phyloP scores from a whole-genome alignment of 164 flowering plant species.

The Malania oleifera region DNA sequence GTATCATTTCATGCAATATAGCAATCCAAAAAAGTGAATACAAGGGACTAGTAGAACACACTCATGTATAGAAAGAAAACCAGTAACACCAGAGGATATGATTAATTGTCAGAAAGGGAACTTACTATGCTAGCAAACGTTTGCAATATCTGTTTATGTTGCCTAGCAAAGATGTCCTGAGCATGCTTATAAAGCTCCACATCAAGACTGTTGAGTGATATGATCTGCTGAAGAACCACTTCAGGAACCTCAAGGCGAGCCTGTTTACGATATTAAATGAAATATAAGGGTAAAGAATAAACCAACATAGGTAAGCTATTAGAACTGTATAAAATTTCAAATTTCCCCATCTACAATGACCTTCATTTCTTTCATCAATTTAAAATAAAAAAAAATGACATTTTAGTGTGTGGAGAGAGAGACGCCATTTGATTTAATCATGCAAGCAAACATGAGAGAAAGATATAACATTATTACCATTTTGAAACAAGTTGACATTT shows the following conservation, averaged over 20 bases:
- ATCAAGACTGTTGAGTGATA: slow-evolving; percentile 72
- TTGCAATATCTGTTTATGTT: slow-evolving; percentile 31
- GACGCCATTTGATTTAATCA: too few relatives aligned
- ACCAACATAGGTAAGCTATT: too few relatives aligned
- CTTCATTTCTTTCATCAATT: too few relatives aligned
- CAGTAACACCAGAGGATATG: background rate
- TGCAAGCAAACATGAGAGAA: too few relatives aligned
- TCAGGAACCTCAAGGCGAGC: slow-evolving; percentile 65
- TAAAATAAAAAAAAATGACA: too few relatives aligned
- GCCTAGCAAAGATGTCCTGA: slow-evolving; percentile 49
- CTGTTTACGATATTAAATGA: too few relatives aligned
- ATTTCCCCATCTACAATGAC: too few relatives aligned
- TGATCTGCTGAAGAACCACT: slow-evolving; percentile 52
- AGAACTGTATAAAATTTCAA: too few relatives aligned
- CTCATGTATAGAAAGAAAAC: background rate
- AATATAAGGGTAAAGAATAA: too few relatives aligned
- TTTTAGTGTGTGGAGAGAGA: too few relatives aligned
- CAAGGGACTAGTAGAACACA: background rate
- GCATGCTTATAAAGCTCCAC: slow-evolving; percentile 85
- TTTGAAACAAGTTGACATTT: too few relatives aligned
- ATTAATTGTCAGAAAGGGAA: background rate
- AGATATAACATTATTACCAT: too few relatives aligned
- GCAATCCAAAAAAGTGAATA: background rate
- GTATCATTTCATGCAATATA: background rate
- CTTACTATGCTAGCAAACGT: slow-evolving; percentile 32